A percentile compares a stretch with the other conserved stretches of the same genome.
Evolutionary conservation across 2,329 filamentous ascomycete species (phyloP).

Genomic region (Tolypocladium amazonense): DNA sequence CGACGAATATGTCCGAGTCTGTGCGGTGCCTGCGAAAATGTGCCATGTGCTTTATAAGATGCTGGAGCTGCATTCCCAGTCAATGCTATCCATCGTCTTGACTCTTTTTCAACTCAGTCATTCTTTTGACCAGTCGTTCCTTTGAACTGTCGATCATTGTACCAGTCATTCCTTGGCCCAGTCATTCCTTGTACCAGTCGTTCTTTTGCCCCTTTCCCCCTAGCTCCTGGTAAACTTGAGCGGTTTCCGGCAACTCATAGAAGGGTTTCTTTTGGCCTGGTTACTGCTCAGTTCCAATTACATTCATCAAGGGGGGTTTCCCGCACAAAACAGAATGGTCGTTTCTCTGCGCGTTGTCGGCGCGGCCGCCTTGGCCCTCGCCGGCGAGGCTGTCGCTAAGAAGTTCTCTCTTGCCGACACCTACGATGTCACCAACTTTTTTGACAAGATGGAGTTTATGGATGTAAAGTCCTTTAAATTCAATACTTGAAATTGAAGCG

Average conservation of each 20-base stretch:
- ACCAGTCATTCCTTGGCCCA: background rate
- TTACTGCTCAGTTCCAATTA: background rate
- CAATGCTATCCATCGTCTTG: background rate
- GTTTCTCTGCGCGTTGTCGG: conserved; percentile 28
- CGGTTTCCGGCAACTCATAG: no score
- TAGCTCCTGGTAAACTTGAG: background rate
- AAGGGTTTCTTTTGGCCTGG: background rate
- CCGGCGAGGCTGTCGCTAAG: conserved; percentile 19
- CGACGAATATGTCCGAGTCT: background rate
- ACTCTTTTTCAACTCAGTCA: background rate
- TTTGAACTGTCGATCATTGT: no score
- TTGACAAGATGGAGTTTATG: conserved; percentile 34
- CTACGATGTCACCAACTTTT: conserved; percentile 33
- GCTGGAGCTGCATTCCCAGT: background rate
- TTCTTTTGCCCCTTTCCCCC: no score
- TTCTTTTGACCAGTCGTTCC: background rate
- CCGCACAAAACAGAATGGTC: conserved; percentile 15
- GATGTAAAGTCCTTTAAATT: conserved; percentile 12
- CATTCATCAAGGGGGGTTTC: background rate
- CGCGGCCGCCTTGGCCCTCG: conserved; percentile 24
- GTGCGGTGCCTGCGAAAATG: no score
- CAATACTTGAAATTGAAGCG: background rate
- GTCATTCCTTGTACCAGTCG: background rate
- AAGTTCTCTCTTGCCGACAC: conserved; percentile 27
- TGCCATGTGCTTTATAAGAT: background rate